Percentiles rank a stretch among this genome's conserved stretches.
phyloP scores from a whole-genome alignment of 1,284 basidiomycete species.

The Serendipita sp. region DNA sequence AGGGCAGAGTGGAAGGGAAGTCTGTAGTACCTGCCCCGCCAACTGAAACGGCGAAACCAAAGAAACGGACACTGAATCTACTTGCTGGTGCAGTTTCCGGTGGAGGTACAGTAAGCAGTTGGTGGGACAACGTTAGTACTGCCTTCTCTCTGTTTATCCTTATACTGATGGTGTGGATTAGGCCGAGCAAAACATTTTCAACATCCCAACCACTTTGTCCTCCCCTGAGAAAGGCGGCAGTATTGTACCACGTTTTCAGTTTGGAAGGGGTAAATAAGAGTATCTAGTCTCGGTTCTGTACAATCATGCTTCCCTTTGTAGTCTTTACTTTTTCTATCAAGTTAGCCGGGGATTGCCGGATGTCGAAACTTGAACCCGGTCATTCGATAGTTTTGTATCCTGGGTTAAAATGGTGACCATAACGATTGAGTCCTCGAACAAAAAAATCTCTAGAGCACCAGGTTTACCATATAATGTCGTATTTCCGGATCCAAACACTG shows the following conservation, averaged over 20 bases:
- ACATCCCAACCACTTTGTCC: neutral
- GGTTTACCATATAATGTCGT: slow-evolving; percentile 45
- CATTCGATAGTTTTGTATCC: neutral
- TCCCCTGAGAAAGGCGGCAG: neutral
- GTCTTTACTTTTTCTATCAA: neutral
- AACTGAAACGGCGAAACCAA: neutral
- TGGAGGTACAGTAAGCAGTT: neutral
- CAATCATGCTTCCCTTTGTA: neutral
- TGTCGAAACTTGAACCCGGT: slow-evolving; percentile 3
- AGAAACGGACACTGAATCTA: slow-evolving; percentile 3
- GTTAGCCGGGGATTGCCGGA: neutral
- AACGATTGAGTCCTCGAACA: slow-evolving; percentile 33
- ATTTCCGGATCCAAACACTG: slow-evolving; percentile 32
- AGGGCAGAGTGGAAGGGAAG: neutral
- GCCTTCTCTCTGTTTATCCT: neutral
- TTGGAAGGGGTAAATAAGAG: neutral
- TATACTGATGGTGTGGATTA: neutral
- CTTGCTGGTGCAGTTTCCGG: neutral
- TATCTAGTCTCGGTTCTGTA: neutral
- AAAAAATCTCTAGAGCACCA: slow-evolving; percentile 29
- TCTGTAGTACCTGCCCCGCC: neutral
- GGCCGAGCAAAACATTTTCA: neutral
- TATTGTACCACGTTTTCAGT: neutral
- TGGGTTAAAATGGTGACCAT: slow-evolving; percentile 40
- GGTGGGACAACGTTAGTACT: neutral